Evolutionary conservation across 768 basidiomycete species (phyloP), one percentile per base, ranked within the genome.

Genomic region (Tulasnella sp.): DNA sequence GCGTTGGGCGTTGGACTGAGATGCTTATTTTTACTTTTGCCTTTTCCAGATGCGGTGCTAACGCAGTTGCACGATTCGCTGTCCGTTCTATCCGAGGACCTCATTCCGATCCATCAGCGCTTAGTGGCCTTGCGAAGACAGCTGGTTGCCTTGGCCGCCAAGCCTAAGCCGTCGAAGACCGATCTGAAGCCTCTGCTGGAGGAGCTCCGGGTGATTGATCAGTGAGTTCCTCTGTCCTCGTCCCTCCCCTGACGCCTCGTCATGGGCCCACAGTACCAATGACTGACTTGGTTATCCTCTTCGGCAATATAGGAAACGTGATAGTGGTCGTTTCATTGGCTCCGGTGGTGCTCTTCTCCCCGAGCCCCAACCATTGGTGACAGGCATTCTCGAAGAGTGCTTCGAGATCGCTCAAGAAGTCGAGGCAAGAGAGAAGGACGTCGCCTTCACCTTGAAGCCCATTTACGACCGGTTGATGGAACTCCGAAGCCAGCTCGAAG

Each of bases 351-450:
- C 85, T 5, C 91, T 90, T 77, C 93, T 99, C 0, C 97, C 98
- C 40, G 88, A 92, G 62, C 97, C 96, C 4, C 97, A 98, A 86
- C 95, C 96, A 0, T 87, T 98, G 19, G 93, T 97, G 81, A 93
- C 94, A 0, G 97, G 97, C 0, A 87, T 99, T 73, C 89, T 99
- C 8, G 98, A 99, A 86, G 96, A 97, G 83, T 97, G 95, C 84
- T 99, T 99, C 84, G 96, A 99, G 78, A 93, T 99, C 79, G 87
- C 91, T 27, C 96, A 99, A 84, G 97, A 99, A 85, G 97, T 99
- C 87, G 93, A 94, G 82, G 96, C 96, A 5, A 89, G 94, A 81
- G 95, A 98, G 82, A 95, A 97, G 71, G 91, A 96, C 83, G 94
- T 98, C 27, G 90, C 94, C 1, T 90, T 91, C 24, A 92, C 93